phyloP scores from a whole-genome alignment of 2,329 filamentous ascomycete species.

The Ascochyta fabae region DNA sequence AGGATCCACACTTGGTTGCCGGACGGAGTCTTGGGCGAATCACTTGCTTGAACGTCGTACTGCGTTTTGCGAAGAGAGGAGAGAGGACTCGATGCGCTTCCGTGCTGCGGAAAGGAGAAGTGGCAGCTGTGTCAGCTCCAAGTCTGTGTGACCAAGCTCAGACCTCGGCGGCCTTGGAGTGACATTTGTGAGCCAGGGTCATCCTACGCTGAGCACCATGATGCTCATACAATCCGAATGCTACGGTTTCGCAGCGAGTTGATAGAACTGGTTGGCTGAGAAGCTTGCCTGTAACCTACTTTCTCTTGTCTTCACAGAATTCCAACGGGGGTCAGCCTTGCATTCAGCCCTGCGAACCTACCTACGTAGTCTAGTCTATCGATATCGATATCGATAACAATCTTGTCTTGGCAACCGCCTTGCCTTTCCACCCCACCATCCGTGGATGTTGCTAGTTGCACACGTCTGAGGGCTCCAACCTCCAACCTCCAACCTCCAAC shows the following conservation, averaged over 20 bases:
- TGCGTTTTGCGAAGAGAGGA: neutral
- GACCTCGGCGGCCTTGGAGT: constrained; percentile 2
- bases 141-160: constrained; percentile 13
- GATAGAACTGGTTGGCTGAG: neutral
- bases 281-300: too few species aligned
- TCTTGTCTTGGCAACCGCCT: constrained; percentile 11
- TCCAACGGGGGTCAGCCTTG: neutral
- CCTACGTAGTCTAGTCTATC: constrained; percentile 12
- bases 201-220: neutral
- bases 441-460: constrained; percentile 16
- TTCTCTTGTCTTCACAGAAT: too few species aligned
- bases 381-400: constrained; percentile 17
- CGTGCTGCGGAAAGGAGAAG: neutral
- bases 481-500: constrained; percentile 18
- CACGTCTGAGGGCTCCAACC: constrained; percentile 12
- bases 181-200: constrained; percentile 1
- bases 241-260: neutral
- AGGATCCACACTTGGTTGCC: neutral
- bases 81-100: neutral
- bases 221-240: neutral
- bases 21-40: neutral
- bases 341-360: constrained; percentile 21
- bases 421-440: constrained; percentile 27
- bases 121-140: constrained; percentile 10
- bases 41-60: too few species aligned